These are phyloP conservation scores for Geotrichum phurueaensis DNA, from an alignment of 1,139 yeast species.

Conservation along the genomic window DNA sequence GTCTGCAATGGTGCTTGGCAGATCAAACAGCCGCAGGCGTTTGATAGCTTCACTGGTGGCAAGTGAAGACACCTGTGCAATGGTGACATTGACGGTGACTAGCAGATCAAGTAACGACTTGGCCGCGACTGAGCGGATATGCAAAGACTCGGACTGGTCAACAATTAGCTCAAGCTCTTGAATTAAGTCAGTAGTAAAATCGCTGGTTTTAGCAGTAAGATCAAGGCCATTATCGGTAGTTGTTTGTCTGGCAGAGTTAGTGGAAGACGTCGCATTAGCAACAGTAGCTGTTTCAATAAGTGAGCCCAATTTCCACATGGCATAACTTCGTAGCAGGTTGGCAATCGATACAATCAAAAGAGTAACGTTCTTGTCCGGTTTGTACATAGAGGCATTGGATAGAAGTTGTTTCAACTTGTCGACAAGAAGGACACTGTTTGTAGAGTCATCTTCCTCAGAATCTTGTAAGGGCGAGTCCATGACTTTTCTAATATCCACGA, in stretches of 20 bases:
- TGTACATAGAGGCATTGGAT: constrained; percentile 10
- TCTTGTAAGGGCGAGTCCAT: constrained; percentile 20
- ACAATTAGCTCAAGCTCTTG: constrained; percentile 16
- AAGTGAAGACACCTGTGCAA: constrained; percentile 13
- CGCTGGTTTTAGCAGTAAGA: constrained; percentile 9
- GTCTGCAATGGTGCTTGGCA: constrained; percentile 15
- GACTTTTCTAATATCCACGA: constrained; percentile 19
- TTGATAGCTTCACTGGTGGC: constrained; percentile 8
- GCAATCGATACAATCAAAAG: constrained; percentile 15
- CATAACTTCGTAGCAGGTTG: constrained; percentile 23
- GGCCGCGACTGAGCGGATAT: constrained; percentile 15
- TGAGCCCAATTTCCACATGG: constrained; percentile 24
- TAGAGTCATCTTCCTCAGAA: constrained; percentile 11
- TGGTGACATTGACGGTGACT: constrained; percentile 17
- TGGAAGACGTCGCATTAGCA: constrained; percentile 4
- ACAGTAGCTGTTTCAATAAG: constrained; percentile 13
- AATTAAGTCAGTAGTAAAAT: constrained; percentile 10
- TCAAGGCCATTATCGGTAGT: constrained; percentile 1
- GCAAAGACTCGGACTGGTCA: constrained; percentile 11
- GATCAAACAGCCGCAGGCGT: constrained; percentile 11
- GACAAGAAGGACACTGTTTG: not conserved
- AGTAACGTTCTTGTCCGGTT: constrained; percentile 2
- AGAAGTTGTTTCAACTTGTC: constrained; percentile 11
- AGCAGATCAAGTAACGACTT: constrained; percentile 15
- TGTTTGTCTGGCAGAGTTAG: not conserved